These are phyloP conservation scores for Handroanthus guayacan DNA, from an alignment of 257 asterid species.

Conservation along the genomic window DNA sequence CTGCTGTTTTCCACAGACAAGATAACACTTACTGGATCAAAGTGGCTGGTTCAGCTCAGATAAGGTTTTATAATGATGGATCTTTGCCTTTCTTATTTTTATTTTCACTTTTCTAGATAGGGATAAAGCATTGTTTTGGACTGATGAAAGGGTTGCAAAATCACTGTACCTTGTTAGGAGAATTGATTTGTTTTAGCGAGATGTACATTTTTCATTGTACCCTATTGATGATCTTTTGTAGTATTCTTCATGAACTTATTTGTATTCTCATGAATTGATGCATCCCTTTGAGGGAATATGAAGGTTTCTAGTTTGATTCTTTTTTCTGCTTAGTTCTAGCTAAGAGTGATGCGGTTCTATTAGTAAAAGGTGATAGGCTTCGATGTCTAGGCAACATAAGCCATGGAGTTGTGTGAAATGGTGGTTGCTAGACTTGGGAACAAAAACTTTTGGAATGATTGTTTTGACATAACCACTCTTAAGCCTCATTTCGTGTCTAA, in stretches of 20 bases:
- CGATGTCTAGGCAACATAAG: too few relatives aligned
- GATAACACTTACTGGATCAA: not conserved
- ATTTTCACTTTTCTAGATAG: slow-evolving; percentile 24
- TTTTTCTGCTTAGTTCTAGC: not conserved
- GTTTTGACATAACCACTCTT: too few relatives aligned
- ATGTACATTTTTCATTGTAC: slow-evolving; percentile 33
- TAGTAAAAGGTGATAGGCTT: too few relatives aligned
- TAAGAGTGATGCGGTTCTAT: too few relatives aligned
- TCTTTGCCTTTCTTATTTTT: slow-evolving; percentile 20
- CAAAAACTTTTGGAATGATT: too few relatives aligned
- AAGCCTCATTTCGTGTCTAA: too few relatives aligned
- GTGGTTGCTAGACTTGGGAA: too few relatives aligned
- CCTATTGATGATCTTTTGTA: not conserved
- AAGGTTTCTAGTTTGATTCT: not conserved
- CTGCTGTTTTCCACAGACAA: not conserved
- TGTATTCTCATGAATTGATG: not conserved
- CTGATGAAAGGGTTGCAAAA: slow-evolving; percentile 16
- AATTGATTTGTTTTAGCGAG: slow-evolving; percentile 25
- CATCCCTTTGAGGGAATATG: not conserved
- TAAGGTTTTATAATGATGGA: slow-evolving; percentile 25
- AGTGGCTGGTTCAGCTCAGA: slow-evolving; percentile 12
- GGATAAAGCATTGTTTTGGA: slow-evolving; percentile 27
- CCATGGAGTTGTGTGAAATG: too few relatives aligned
- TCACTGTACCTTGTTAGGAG: slow-evolving; percentile 24
- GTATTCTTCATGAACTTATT: not conserved